Conservation (phyloP, 1,284 basidiomycete genomes). For the Leccinum laetum region DNA sequence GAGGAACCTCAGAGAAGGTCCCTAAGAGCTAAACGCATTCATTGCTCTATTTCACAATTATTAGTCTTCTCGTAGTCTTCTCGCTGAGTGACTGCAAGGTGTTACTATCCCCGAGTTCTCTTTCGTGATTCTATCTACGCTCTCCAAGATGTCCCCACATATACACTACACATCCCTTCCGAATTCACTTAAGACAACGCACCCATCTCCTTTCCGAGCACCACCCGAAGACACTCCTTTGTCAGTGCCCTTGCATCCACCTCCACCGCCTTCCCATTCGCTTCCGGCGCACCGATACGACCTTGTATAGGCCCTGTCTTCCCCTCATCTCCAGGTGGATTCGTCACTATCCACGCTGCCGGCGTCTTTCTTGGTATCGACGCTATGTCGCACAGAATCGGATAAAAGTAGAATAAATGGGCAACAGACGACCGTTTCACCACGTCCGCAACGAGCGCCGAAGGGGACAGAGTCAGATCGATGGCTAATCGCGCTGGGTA, state of each 20-base stretch:
- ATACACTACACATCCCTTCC: too few relatives aligned
- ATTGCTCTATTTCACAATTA: too few relatives aligned
- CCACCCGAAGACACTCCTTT: slow-evolving; percentile 61
- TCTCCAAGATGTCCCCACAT: too few relatives aligned
- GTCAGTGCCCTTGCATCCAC: slow-evolving; percentile 69
- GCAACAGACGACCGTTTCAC: slow-evolving; percentile 72
- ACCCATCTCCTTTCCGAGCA: slow-evolving; percentile 68
- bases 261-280: slow-evolving; percentile 41
- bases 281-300: slow-evolving; percentile 29
- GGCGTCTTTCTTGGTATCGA: slow-evolving; percentile 67
- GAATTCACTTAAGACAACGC: slow-evolving; percentile 12
- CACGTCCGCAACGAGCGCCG: slow-evolving; percentile 61
- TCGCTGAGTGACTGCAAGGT: too few relatives aligned
- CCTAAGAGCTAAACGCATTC: too few relatives aligned
- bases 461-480: slow-evolving; percentile 39
- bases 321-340: not conserved
- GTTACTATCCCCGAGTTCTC: too few relatives aligned
- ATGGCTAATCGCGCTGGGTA: slow-evolving; percentile 23
- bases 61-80: too few relatives aligned
- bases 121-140: too few relatives aligned
- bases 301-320: slow-evolving; percentile 12
- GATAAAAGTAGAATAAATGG: slow-evolving; percentile 86
- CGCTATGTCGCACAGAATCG: slow-evolving; percentile 75
- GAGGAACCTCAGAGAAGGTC: too few relatives aligned
- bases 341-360: slow-evolving; percentile 55